Conservation (phyloP, 129 eudicot genomes). For the Logfia minima region DNA sequence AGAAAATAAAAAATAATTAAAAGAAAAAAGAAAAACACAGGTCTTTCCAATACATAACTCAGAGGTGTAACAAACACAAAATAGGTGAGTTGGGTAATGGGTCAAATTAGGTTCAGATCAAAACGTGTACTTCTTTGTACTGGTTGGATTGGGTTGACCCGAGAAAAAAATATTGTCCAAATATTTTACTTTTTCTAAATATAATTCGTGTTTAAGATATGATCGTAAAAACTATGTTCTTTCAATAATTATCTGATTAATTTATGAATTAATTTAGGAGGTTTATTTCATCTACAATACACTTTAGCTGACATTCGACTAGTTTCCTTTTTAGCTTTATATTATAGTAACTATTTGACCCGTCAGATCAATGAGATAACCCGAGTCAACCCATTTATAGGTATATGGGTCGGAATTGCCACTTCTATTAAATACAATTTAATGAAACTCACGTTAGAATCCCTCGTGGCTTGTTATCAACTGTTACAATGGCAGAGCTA, state of each 20-base stretch:
- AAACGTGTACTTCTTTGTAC: not conserved
- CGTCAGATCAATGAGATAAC: not conserved
- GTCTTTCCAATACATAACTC: not conserved
- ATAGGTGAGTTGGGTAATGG: not conserved
- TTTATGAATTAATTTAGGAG: not conserved
- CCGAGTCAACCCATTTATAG: not conserved
- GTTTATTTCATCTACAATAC: not conserved
- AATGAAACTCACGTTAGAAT: constrained; percentile 73
- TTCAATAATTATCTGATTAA: not conserved
- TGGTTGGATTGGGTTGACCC: not conserved
- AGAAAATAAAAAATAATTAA: not conserved
- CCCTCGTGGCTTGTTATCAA: constrained; percentile 87
- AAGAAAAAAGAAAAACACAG: not conserved
- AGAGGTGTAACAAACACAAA: not conserved
- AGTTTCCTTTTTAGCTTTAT: not conserved
- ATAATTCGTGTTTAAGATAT: not conserved
- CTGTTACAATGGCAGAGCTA: constrained; percentile 85
- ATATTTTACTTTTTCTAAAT: not conserved
- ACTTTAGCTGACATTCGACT: not conserved
- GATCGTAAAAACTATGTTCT: not conserved
- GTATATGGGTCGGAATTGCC: not conserved
- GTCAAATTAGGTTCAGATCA: not conserved
- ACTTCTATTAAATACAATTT: not conserved
- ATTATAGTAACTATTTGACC: not conserved
- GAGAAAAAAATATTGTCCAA: not conserved